Conservation (phyloP, 495 filamentous ascomycete species). For the Neurospora sp. region DNA sequence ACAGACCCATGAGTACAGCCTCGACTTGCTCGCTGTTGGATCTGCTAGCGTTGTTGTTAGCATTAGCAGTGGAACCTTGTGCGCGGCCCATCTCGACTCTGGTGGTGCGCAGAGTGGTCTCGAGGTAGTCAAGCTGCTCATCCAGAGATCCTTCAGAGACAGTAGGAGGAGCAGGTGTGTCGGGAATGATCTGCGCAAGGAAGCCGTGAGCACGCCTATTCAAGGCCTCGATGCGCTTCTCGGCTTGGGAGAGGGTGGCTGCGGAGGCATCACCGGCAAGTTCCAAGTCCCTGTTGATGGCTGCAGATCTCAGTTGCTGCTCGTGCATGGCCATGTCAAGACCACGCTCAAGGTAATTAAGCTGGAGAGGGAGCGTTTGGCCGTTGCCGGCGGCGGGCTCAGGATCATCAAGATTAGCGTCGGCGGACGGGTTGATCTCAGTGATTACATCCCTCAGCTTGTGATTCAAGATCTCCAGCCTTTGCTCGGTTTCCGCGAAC, state of each 20-base stretch:
- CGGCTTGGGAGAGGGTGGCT: constrained; percentile 13
- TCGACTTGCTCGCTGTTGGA: constrained; percentile 47
- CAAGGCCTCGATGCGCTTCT: constrained; percentile 21
- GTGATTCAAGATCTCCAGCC: constrained; percentile 62
- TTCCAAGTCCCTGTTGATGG: constrained; percentile 7
- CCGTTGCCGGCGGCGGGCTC: constrained; percentile 31
- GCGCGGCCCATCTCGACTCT: constrained; percentile 24
- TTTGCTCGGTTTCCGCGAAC: constrained; percentile 54
- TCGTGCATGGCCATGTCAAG: constrained; percentile 21
- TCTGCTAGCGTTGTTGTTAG: constrained; percentile 10
- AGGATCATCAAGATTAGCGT: constrained; percentile 24
- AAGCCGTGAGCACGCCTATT: constrained; percentile 23
- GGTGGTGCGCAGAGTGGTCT: constrained; percentile 21
- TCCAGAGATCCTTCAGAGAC: constrained; percentile 17
- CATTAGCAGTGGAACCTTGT: constrained; percentile 14
- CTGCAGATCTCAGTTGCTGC: constrained; percentile 8
- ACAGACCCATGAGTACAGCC: constrained; percentile 53
- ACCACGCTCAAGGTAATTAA: constrained; percentile 32
- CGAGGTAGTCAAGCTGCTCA: constrained; percentile 34
- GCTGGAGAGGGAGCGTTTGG: constrained; percentile 29
- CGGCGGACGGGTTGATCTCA: constrained; percentile 43
- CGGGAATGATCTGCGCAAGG: constrained; percentile 17
- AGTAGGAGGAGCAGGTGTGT: constrained; percentile 18
- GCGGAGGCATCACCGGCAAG: constrained; percentile 8
- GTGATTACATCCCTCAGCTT: constrained; percentile 58